Evolutionary conservation across 129 eudicot genomes (phyloP).

Genomic region (Rutidosis leptorrhynchoides): DNA sequence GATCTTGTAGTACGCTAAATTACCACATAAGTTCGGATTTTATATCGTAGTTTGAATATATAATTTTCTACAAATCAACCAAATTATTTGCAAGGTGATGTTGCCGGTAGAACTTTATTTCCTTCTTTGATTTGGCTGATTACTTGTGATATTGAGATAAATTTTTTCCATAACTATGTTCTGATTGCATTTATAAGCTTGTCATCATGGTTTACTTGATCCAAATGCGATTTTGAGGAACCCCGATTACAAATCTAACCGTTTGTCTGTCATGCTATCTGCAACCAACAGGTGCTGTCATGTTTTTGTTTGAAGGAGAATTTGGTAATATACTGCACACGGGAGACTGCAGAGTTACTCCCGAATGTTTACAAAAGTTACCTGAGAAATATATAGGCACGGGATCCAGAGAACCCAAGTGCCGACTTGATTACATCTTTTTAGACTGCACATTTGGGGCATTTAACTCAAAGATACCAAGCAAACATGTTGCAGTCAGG

Average conservation of each 20-base stretch:
- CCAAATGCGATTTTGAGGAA: neutral
- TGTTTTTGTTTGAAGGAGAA: constrained; percentile 80
- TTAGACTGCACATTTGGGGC: constrained; percentile 88
- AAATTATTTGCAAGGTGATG: too few species aligned
- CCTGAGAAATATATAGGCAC: constrained; percentile 74
- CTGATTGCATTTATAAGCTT: neutral
- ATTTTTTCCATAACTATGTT: too few species aligned
- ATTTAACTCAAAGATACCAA: constrained; percentile 55
- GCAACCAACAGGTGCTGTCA: constrained; percentile 72
- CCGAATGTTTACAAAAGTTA: constrained; percentile 68
- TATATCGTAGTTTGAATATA: too few species aligned
- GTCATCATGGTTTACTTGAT: neutral
- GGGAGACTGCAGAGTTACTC: constrained; percentile 86
- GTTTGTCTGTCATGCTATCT: constrained; percentile 23
- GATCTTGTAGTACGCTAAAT: too few species aligned
- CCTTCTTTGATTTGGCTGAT: too few species aligned
- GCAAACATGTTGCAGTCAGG: constrained; percentile 59
- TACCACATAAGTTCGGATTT: too few species aligned
- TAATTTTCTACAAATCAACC: too few species aligned
- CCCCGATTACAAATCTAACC: neutral
- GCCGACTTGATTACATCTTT: constrained; percentile 74
- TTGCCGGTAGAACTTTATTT: too few species aligned
- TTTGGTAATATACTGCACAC: constrained; percentile 88
- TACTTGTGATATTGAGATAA: too few species aligned
- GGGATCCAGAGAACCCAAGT: constrained; percentile 45